These are phyloP conservation scores for Phytophthora capsici DNA, from an alignment of 352 stramenopile genomes.

Conservation along the genomic window DNA sequence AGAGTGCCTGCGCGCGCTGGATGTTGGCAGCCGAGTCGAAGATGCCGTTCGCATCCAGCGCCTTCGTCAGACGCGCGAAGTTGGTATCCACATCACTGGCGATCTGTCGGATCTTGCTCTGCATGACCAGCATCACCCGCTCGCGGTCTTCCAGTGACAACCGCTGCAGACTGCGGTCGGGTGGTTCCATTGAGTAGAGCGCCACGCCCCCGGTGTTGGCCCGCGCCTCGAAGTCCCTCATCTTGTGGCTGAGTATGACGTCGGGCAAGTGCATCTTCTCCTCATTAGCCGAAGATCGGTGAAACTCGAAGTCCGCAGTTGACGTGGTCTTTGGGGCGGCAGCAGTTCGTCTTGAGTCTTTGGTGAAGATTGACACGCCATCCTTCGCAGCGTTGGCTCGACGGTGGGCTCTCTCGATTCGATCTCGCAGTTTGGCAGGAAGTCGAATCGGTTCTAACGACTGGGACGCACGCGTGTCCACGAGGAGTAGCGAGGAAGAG, in stretches of 20 bases:
- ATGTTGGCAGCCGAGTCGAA: conserved; percentile 70
- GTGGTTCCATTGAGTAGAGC: conserved; percentile 56
- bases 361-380: conserved; percentile 68
- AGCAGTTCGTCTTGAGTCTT: conserved; percentile 17
- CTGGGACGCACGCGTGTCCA: conserved; percentile 69
- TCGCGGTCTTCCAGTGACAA: conserved; percentile 77
- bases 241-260: conserved; percentile 79
- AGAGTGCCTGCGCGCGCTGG: conserved; percentile 68
- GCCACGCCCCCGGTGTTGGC: conserved; percentile 46
- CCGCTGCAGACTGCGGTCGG: conserved; percentile 57
- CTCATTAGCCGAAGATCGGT: conserved; percentile 11
- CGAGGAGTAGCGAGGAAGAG: conserved; percentile 19
- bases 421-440: conserved; percentile 65
- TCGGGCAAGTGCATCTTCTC: conserved; percentile 70
- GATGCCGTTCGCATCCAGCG: conserved; percentile 67
- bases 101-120: conserved; percentile 72
- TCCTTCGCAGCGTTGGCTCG: conserved; percentile 75
- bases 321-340: conserved; percentile 14
- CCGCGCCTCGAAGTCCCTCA: conserved; percentile 80
- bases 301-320: conserved; percentile 2
- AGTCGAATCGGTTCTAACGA: conserved; percentile 64
- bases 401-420: conserved; percentile 65
- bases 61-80: conserved; percentile 55
- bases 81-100: conserved; percentile 60
- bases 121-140: conserved; percentile 73